A percentile compares a stretch with the other conserved stretches of the same genome.
Conservation (phyloP, 352 stramenopile genomes). For the Phytophthora constricta region DNA sequence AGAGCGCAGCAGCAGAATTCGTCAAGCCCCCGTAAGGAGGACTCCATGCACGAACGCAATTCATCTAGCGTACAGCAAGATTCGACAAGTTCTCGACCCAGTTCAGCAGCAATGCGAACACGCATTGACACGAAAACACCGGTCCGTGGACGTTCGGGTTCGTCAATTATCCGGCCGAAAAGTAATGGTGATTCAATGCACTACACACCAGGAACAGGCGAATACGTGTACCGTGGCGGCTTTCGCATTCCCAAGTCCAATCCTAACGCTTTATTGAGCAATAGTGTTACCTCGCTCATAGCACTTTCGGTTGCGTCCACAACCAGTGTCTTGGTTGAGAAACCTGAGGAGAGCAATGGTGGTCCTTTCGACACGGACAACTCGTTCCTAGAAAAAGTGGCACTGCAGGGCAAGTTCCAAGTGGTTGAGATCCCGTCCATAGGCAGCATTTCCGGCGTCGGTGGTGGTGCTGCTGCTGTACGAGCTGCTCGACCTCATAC, state of each 20-base stretch:
- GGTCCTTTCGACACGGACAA: conserved; percentile 34
- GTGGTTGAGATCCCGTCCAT: conserved; percentile 31
- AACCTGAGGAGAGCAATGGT: not conserved
- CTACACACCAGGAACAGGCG: conserved; percentile 46
- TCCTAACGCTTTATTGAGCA: conserved; percentile 8
- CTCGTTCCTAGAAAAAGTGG: conserved; percentile 51
- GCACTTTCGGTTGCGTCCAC: conserved; percentile 12
- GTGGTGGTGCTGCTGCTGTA: conserved; percentile 14
- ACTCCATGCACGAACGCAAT: conserved; percentile 39
- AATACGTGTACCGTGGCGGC: conserved; percentile 66
- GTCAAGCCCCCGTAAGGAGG: conserved; percentile 6
- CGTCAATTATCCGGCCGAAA: conserved; percentile 39
- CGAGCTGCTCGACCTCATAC: conserved; percentile 47
- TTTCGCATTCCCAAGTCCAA: conserved; percentile 58
- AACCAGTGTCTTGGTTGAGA: not conserved
- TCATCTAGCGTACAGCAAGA: conserved; percentile 13
- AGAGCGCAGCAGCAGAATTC: conserved; percentile 15
- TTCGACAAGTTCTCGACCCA: conserved; percentile 7
- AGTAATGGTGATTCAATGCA: conserved; percentile 41
- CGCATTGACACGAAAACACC: conserved; percentile 62
- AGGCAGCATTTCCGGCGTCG: not conserved
- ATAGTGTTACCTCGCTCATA: conserved; percentile 25
- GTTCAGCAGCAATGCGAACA: conserved; percentile 29
- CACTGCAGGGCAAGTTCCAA: conserved; percentile 46
- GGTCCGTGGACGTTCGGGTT: conserved; percentile 51